Percentiles rank a stretch among this genome's conserved stretches.
Conservation (phyloP, 164 flowering plant species). For the Magnolia changhungtana region DNA sequence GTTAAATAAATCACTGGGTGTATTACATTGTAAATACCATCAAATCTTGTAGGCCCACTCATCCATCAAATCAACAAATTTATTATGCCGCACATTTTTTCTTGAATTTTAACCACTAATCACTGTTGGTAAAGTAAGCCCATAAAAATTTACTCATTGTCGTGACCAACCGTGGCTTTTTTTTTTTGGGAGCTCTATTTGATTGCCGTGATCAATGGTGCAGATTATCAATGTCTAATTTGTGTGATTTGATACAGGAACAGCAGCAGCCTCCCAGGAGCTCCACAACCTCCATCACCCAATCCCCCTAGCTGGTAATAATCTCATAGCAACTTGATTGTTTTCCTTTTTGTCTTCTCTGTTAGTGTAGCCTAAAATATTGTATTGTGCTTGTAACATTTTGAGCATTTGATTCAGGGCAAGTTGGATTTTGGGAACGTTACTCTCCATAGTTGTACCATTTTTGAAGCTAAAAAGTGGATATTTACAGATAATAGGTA, state of each 20-base stretch:
- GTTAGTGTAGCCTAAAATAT: not conserved
- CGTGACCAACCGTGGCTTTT: not conserved
- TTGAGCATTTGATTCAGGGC: not conserved
- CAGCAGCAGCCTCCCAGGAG: not conserved
- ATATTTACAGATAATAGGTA: not conserved
- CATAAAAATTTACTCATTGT: too few relatives aligned
- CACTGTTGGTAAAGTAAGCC: too few relatives aligned
- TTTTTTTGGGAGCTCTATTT: too few relatives aligned
- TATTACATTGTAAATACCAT: too few relatives aligned
- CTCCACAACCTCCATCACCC: not conserved
- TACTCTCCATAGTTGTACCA: not conserved
- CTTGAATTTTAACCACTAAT: too few relatives aligned
- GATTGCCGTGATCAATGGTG: too few relatives aligned
- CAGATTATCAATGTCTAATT: too few relatives aligned
- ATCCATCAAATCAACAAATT: too few relatives aligned
- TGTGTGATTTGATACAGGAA: not conserved
- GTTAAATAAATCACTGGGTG: too few relatives aligned
- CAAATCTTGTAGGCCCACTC: too few relatives aligned
- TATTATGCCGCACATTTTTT: too few relatives aligned
- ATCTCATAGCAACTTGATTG: not conserved
- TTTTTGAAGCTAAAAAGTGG: not conserved
- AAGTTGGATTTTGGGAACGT: not conserved
- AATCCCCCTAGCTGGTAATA: not conserved
- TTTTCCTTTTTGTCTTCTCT: not conserved
- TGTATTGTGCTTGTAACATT: not conserved